Percentiles rank a stretch among this genome's conserved stretches.
phyloP scores from a whole-genome alignment of 1,139 yeast genomes.

The Yamadazyma aaseri region DNA sequence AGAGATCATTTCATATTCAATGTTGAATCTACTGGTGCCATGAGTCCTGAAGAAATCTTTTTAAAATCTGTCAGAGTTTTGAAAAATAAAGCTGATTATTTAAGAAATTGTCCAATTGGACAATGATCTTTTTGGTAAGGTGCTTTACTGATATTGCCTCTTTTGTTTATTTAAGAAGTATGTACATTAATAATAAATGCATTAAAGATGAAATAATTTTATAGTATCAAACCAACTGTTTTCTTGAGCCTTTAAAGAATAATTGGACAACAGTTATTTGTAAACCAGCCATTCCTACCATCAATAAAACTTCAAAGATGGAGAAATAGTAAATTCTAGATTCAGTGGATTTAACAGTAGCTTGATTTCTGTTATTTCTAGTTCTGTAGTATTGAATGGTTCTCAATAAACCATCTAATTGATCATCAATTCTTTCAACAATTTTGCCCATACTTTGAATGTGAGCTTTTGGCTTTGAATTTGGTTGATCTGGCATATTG shows the following conservation, averaged over 20 bases:
- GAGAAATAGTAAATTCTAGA: slow-evolving; percentile 85
- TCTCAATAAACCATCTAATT: slow-evolving; percentile 63
- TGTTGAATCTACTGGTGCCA: slow-evolving; percentile 93
- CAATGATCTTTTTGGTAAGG: slow-evolving; percentile 30
- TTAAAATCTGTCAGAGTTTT: slow-evolving; percentile 83
- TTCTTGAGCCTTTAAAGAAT: slow-evolving; percentile 83
- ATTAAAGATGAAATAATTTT: too few relatives aligned
- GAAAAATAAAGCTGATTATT: slow-evolving; percentile 80
- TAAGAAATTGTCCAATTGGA: slow-evolving; percentile 75
- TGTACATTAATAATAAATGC: slow-evolving; percentile 9
- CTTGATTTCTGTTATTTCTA: slow-evolving; percentile 89
- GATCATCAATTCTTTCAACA: slow-evolving; percentile 62
- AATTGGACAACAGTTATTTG: slow-evolving; percentile 84
- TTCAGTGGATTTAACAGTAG: slow-evolving; percentile 87
- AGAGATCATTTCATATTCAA: slow-evolving; percentile 93
- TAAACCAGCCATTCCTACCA: slow-evolving; percentile 82
- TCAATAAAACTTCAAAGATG: slow-evolving; percentile 72
- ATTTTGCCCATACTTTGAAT: slow-evolving; percentile 61
- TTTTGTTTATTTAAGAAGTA: slow-evolving; percentile 2
- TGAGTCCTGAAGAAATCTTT: slow-evolving; percentile 94
- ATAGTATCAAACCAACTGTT: slow-evolving; percentile 65
- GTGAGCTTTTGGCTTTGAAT: slow-evolving; percentile 54
- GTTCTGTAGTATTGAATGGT: slow-evolving; percentile 81
- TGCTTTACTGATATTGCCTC: too few relatives aligned
- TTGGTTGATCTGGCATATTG: slow-evolving; percentile 60